Evolutionary conservation across 352 stramenopile genomes (phyloP), one percentile per base, ranked within the genome.

Genomic region (Blastocystis sp.): DNA sequence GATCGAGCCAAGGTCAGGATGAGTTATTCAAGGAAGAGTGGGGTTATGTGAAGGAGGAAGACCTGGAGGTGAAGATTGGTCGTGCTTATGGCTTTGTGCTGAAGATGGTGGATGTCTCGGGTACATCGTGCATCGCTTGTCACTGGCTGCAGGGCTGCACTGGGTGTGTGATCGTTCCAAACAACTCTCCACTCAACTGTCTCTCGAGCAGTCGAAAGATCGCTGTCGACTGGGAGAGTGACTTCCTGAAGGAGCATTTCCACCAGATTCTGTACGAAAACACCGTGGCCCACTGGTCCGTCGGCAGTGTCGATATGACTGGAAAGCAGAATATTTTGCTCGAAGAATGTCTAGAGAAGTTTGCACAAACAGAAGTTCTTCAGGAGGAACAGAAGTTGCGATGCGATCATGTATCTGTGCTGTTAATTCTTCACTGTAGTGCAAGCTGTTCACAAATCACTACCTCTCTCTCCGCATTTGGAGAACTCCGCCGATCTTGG

Each of bases 401-500:
- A 43, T 91, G 90, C 53, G 70, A 82, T 11, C 50, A 69, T 64
- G 78, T 79, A 64, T 18, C 11, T 41, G 20, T 34, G 26, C 11
- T n/a, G 39, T 1, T n/a, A 41, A 64, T 39, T 79, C 8, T 34
- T 41, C 20, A n/a, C 39, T 45, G 47, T 97, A 92, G 92, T 98
- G 91, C 92, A 96, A 93, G 92, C 95, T 91, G 92, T 95, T 91
- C 93, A 93, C 90, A 55, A 91, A 94, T 30, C 91, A 94, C 90
- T 98, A 94, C 9, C 98, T 98, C 91, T 96, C 95, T 47, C 98
- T 98, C 93, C 95, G 97, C 88, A 91, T 99, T 0, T 99, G 96
- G 96, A 93, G 96, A 39, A 91, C 98, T 50, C 97, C 97, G 53
- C 96, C 96, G 0, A 91, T 99, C 66, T 92, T 99, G 2, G 97